Conservation (phyloP, 2,329 filamentous ascomycete genomes). For the Diaporthe sp. region DNA sequence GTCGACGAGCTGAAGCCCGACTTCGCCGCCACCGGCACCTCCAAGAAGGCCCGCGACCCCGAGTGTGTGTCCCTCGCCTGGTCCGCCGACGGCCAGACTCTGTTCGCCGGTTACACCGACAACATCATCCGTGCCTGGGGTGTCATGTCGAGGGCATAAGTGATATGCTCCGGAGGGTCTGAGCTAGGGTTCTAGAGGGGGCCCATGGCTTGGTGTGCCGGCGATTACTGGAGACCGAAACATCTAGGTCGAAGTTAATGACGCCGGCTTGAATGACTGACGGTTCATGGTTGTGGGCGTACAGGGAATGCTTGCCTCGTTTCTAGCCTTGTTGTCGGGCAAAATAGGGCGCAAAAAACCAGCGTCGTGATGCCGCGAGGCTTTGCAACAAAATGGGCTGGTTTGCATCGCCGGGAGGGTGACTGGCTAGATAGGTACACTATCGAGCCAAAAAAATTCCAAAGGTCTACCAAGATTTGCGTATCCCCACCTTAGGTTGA, state of each 20-base stretch:
- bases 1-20: constrained; percentile 99
- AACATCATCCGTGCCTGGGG: constrained; percentile 99
- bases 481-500: neutral
- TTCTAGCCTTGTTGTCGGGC: constrained; percentile 51
- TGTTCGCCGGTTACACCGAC: constrained; percentile 99
- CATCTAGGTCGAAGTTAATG: constrained; percentile 33
- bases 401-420: constrained; percentile 38
- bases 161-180: constrained; percentile 35
- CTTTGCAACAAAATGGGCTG: constrained; percentile 35
- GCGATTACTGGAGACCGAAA: constrained; percentile 42
- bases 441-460: constrained; percentile 40
- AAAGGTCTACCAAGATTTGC: constrained; percentile 19
- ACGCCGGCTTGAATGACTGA: constrained; percentile 40
- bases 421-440: constrained; percentile 36
- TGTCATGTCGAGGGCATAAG: constrained; percentile 93
- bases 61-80: constrained; percentile 98
- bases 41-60: constrained; percentile 97
- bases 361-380: constrained; percentile 39
- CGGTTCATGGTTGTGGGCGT: constrained; percentile 52
- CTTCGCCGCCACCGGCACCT: constrained; percentile 84
- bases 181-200: constrained; percentile 1
- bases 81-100: constrained; percentile 97
- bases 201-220: constrained; percentile 39
- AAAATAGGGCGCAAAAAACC: constrained; percentile 45
- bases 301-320: constrained; percentile 52